These are phyloP conservation scores for Leptosphaerulina australis DNA, from an alignment of 2,329 filamentous ascomycete species.

Conservation along the genomic window DNA sequence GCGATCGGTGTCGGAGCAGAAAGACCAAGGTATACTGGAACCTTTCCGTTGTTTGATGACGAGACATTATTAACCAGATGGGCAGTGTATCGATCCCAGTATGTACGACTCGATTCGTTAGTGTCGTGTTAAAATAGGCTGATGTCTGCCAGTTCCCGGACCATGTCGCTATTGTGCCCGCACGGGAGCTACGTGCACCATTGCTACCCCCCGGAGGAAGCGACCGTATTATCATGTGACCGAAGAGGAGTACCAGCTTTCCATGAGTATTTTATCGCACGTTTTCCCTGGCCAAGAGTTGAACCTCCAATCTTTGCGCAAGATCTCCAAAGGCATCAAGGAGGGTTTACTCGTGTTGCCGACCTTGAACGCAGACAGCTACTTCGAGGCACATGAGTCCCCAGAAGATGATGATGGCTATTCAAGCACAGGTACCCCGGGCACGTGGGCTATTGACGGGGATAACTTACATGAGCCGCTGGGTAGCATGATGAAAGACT, in stretches of 20 bases:
- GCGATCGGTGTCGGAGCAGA: slow-evolving; percentile 47
- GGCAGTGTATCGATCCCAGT: slow-evolving; percentile 49
- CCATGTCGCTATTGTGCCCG: slow-evolving; percentile 49
- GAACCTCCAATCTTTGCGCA: slow-evolving; percentile 42
- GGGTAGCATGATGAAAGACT: slow-evolving; percentile 49
- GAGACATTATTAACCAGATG: slow-evolving; percentile 31
- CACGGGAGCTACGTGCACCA: slow-evolving; percentile 45
- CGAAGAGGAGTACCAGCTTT: slow-evolving; percentile 48
- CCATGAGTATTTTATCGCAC: slow-evolving; percentile 46
- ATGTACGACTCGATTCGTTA: slow-evolving; percentile 20
- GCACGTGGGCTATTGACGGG: slow-evolving; percentile 25
- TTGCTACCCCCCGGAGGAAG: slow-evolving; percentile 45
- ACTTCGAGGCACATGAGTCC: slow-evolving; percentile 31
- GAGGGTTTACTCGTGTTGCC: slow-evolving; percentile 38
- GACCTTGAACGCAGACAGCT: slow-evolving; percentile 31
- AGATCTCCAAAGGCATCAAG: slow-evolving; percentile 42
- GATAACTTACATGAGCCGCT: slow-evolving; percentile 46
- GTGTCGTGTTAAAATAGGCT: slow-evolving; percentile 22
- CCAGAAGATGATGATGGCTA: slow-evolving; percentile 38
- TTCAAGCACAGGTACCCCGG: slow-evolving; percentile 31
- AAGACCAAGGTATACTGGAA: slow-evolving; percentile 45
- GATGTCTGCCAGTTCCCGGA: slow-evolving; percentile 42
- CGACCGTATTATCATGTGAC: slow-evolving; percentile 50
- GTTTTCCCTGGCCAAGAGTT: slow-evolving; percentile 47
- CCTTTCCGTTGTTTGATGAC: slow-evolving; percentile 18